phyloP scores from a whole-genome alignment of 495 filamentous ascomycete species.

The Massariosphaeria phaeospora region DNA sequence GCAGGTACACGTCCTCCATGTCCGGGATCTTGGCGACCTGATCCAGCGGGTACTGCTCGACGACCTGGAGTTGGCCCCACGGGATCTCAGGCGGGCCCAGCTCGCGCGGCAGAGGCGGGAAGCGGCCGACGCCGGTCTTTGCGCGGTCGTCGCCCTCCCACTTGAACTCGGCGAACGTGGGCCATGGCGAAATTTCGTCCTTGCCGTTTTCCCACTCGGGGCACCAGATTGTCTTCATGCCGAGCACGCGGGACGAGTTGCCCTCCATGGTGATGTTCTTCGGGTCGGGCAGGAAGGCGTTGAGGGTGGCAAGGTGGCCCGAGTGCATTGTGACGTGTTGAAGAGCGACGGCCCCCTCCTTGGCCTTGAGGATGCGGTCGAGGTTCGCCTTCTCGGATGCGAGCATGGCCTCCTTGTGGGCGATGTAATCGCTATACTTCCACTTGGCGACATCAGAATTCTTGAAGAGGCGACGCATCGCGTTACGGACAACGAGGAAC shows the following conservation, averaged over 20 bases:
- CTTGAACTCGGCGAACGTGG: conserved; percentile 26
- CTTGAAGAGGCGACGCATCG: conserved; percentile 29
- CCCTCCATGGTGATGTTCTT: background rate
- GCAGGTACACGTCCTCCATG: conserved; percentile 28
- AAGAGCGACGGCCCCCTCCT: conserved; percentile 5
- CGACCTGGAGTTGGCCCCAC: conserved; percentile 22
- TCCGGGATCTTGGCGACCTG: conserved; percentile 15
- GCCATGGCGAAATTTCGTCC: conserved; percentile 29
- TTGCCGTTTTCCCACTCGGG: conserved; percentile 24
- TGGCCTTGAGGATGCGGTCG: background rate
- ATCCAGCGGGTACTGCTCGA: conserved; percentile 20
- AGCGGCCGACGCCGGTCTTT: conserved; percentile 27
- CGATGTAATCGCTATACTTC: conserved; percentile 18
- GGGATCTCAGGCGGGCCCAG: conserved; percentile 20
- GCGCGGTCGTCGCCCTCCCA: conserved; percentile 35
- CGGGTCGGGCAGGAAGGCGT: background rate
- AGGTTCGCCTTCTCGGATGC: conserved; percentile 3
- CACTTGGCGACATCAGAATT: conserved; percentile 25
- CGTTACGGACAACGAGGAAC: conserved; percentile 18
- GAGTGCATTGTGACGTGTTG: background rate
- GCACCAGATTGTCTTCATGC: conserved; percentile 31
- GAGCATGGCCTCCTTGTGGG: conserved; percentile 18
- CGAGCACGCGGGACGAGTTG: conserved; percentile 12
- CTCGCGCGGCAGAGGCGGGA: conserved; percentile 29
- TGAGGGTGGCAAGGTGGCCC: background rate